A percentile compares a stretch with the other conserved stretches of the same genome.
Conservation (phyloP, 306 rosid species). For the Dalbergia cultrata region DNA sequence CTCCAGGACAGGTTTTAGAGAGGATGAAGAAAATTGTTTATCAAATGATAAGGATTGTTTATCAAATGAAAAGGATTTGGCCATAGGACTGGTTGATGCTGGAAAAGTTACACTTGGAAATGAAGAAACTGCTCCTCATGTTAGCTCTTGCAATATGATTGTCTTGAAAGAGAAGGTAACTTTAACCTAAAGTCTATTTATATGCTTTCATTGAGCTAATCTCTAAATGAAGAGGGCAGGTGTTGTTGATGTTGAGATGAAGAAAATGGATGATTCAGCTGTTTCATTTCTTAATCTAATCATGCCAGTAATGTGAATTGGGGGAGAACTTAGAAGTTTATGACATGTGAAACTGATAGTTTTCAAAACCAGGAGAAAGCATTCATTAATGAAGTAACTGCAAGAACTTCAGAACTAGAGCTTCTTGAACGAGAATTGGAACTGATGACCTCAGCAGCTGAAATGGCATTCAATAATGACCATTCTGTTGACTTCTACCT, state of each 20-base stretch:
- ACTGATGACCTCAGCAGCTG: constrained; percentile 62
- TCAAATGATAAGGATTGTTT: constrained; percentile 40
- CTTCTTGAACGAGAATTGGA: constrained; percentile 74
- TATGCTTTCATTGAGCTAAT: constrained; percentile 38
- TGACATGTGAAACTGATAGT: constrained; percentile 42
- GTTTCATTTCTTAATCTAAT: constrained; percentile 21
- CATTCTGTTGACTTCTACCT: constrained; percentile 69
- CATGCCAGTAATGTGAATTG: constrained; percentile 40
- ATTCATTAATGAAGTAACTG: constrained; percentile 50
- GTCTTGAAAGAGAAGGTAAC: constrained; percentile 45
- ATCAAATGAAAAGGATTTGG: constrained; percentile 36
- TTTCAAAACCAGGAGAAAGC: constrained; percentile 59
- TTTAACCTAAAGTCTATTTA: constrained; percentile 24
- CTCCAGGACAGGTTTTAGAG: constrained; percentile 46
- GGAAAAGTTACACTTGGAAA: constrained; percentile 48
- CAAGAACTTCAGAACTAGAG: constrained; percentile 57
- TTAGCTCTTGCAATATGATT: constrained; percentile 33
- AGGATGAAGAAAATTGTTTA: constrained; percentile 38
- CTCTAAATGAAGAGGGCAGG: neutral
- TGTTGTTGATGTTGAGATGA: neutral
- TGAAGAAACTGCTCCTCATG: constrained; percentile 36
- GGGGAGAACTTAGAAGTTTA: constrained; percentile 21
- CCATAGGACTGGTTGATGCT: constrained; percentile 17
- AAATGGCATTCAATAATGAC: constrained; percentile 61
- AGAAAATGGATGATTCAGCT: constrained; percentile 12